Base-by-base conservation (phyloP, 139 green algal species). In the Volvox africanus region DNA sequence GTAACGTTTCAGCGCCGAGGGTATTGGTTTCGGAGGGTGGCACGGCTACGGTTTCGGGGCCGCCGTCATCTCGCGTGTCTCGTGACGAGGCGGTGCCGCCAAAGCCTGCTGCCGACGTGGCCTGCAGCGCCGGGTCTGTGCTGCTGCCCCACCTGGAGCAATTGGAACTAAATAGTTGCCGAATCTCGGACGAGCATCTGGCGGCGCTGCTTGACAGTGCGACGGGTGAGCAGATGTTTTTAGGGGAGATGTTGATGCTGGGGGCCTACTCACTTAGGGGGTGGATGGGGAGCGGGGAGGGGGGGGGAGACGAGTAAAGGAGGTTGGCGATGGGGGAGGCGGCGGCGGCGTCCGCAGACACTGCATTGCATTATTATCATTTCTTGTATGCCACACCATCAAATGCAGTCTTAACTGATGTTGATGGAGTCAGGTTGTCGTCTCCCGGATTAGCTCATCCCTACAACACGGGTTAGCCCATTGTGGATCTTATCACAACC, bases 141-240 rank as follows among this genome's bases (percentile, higher is more conserved):
- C 69, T 82, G 11, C 69, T 82, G 69, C 18, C 85, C 19, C n/a
- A 28, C 24, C 44, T 89, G 85, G 6, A 82, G 85, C 85, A 89
- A 0, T n/a, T 89, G 69, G 85, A 89, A 44, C 37, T 89, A 0
- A 82, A 82, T 69, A 82, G 44, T 44, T 89, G 85, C 69, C 20
- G 11, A 0, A 44, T 37, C 12, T n/a, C 1, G 13, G 85, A 89
- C 13, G 69, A 69, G 26, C n/a, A 36, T 20, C 28, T 89, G 1
- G 12, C 36, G 37, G 44, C 37, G 9, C 9, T 89, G 2, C 85
- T 89, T 0, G 2, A 9, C n/a, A 33, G 69, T n/a, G 85, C 85
- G 0, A 89, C 85, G 37, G 85, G 85, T 89, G 36, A n/a, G n/a
- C n/a, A n/a, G n/a, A n/a, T n/a, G n/a, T n/a, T n/a, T n/a, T n/a